phyloP scores from a whole-genome alignment of 208 protist species.

The Zelonia costaricensis region DNA sequence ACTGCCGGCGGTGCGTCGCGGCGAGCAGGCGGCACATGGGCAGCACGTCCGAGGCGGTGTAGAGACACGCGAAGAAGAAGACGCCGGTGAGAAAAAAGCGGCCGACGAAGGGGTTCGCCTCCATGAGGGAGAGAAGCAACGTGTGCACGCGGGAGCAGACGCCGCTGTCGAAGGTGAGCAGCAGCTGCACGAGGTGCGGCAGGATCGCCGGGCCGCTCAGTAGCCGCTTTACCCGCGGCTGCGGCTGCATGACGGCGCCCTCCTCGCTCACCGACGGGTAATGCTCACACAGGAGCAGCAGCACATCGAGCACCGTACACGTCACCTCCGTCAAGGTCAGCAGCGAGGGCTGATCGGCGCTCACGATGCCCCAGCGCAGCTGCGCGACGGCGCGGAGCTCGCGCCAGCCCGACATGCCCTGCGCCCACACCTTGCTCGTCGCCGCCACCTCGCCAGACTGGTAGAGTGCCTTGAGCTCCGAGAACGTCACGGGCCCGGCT shows the following conservation, averaged over 20 bases:
- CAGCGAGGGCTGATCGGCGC: conserved; percentile 53
- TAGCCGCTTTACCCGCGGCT: conserved; percentile 91
- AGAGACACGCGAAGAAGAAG: conserved; percentile 96
- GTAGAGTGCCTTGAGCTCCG: conserved; percentile 64
- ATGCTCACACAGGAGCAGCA: conserved; percentile 85
- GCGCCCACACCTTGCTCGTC: conserved; percentile 93
- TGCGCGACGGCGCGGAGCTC: conserved; percentile 86
- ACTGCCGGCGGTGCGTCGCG: conserved; percentile 85
- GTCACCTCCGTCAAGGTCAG: conserved; percentile 91
- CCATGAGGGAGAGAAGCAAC: conserved; percentile 87
- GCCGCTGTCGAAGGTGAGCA: conserved; percentile 92
- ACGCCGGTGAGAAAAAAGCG: conserved; percentile 92
- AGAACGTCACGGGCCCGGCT: conserved; percentile 70
- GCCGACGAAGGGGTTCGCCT: conserved; percentile 84
- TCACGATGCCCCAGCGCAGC: conserved; percentile 90
- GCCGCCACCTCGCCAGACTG: conserved; percentile 42
- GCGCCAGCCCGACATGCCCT: conserved; percentile 94
- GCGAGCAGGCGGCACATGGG: conserved; percentile 86
- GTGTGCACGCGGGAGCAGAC: conserved; percentile 81
- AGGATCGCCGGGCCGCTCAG: conserved; percentile 81
- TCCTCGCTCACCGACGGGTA: conserved; percentile 87
- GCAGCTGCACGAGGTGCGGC: conserved; percentile 93
- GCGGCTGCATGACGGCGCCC: conserved; percentile 90
- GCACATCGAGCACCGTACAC: conserved; percentile 87
- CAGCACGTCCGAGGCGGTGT: conserved; percentile 93